Base-by-base conservation (phyloP, 768 basidiomycete species). In the Leccinum aurantiacum region DNA sequence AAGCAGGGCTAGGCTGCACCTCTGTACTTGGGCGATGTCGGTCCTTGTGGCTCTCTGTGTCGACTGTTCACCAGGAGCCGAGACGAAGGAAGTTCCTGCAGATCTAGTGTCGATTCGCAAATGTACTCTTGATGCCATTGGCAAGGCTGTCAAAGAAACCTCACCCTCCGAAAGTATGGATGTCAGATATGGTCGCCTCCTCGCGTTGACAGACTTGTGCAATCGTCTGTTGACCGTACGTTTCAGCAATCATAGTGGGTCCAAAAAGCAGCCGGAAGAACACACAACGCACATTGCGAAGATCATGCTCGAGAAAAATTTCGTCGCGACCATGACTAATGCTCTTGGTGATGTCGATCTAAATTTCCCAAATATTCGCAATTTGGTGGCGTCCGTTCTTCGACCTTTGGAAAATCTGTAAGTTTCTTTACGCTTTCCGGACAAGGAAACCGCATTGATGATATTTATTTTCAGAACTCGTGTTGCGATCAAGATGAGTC, bases 261-360 rank as follows among this genome's bases (percentile, higher is more conserved):
- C 77, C 37, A 78, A 77, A 60, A 78, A 86, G 49, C 85, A 82
- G 63, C 78, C 80, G 44, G 79, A 82, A 58, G 96, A 94, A 53
- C 82, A 82, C n/a, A 89, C 89, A 4, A 89, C 95, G 8, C 95
- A 97, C 62, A 83, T 98, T 55, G 94, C 96, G 22, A 98, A 98
- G 77, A 84, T 95, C 63, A 99, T 99, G 97, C 76, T 99, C 54
- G 97, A 99, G 80, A 98, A 98, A 79, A 92, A 92, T 69, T 95
- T 93, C 63, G 97, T 98, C 15, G 83, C 90, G 4, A 87, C 89
- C 1, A 78, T 99, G 37, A 98, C 97, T 0, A 89, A 80, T 47
- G 89, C 94, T 11, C 80, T 98, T 17, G 87, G 91, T 5, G 97
- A 99, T 56, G 86, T 96, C 46, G 97, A 99, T 69, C 83, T 98